Evolutionary conservation across 441 rosid species (phyloP).

Genomic region (Gossypium lobatum): DNA sequence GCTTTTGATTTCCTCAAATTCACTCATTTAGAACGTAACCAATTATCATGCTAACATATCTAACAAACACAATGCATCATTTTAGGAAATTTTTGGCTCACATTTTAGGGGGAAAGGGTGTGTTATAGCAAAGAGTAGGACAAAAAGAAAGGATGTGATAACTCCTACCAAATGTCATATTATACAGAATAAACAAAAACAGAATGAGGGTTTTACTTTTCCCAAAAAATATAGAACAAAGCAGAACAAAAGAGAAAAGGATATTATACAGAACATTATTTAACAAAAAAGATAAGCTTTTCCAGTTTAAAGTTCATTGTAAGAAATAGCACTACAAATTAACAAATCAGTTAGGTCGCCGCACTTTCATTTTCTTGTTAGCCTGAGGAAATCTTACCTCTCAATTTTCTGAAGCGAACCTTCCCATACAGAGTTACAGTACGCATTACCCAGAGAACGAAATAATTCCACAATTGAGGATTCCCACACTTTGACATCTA

Average conservation of each 20-base stretch:
- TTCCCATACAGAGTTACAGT: slow-evolving; percentile 89
- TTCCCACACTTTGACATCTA: slow-evolving; percentile 97
- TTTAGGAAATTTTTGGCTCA: background rate
- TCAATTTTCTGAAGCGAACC: slow-evolving; percentile 40
- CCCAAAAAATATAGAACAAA: background rate
- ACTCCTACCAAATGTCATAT: background rate
- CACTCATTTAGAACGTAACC: background rate
- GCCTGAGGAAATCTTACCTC: slow-evolving; percentile 34
- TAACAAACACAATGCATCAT: background rate
- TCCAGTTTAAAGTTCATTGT: background rate
- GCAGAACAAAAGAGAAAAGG: background rate
- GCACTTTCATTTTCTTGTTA: background rate
- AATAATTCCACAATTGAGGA: slow-evolving; percentile 75
- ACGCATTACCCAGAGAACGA: slow-evolving; percentile 64
- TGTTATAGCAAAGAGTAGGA: background rate
- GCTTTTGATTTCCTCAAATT: slow-evolving; percentile 3
- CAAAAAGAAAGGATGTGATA: background rate
- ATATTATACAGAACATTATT: background rate
- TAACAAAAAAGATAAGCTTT: background rate
- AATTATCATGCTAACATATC: background rate
- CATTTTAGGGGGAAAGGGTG: background rate
- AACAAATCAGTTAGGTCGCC: background rate
- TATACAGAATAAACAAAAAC: background rate
- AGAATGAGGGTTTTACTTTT: background rate
- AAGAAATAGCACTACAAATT: background rate